Percentiles rank a stretch among this genome's conserved stretches.
phyloP scores from a whole-genome alignment of 1,139 yeast genomes.

The Magnusiomyces tetraspermus region DNA sequence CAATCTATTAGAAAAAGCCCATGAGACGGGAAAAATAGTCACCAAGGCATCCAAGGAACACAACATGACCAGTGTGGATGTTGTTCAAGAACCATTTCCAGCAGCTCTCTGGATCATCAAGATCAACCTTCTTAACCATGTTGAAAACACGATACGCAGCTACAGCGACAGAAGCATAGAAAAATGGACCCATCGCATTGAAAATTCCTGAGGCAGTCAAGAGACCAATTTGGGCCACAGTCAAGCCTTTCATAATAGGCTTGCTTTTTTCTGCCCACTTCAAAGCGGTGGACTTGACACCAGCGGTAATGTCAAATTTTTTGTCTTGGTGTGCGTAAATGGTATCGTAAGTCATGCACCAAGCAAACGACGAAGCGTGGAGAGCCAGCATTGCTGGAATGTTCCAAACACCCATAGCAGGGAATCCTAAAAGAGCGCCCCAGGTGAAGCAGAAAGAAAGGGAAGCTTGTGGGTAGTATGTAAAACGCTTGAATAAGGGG shows the following conservation, averaged over 20 bases:
- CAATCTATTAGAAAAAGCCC: slow-evolving; percentile 34
- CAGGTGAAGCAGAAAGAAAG: slow-evolving; percentile 81
- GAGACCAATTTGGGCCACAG: slow-evolving; percentile 56
- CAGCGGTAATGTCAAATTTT: slow-evolving; percentile 73
- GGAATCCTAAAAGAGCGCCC: slow-evolving; percentile 92
- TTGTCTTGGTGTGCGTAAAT: slow-evolving; percentile 98
- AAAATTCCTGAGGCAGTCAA: slow-evolving; percentile 66
- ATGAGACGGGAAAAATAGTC: slow-evolving; percentile 54
- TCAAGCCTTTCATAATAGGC: slow-evolving; percentile 52
- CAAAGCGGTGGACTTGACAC: slow-evolving; percentile 89
- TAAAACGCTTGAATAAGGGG: slow-evolving; percentile 87
- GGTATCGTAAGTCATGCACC: slow-evolving; percentile 96
- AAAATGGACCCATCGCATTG: slow-evolving; percentile 83
- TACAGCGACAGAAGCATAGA: slow-evolving; percentile 49
- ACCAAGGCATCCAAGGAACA: slow-evolving; percentile 65
- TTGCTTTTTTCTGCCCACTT: slow-evolving; percentile 82
- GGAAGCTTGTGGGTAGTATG: slow-evolving; percentile 87
- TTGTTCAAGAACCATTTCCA: slow-evolving; percentile 74
- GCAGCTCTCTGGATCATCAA: slow-evolving; percentile 71
- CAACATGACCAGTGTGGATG: slow-evolving; percentile 68
- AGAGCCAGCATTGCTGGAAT: slow-evolving; percentile 69
- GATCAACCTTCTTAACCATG: slow-evolving; percentile 62
- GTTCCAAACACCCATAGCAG: slow-evolving; percentile 81
- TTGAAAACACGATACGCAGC: slow-evolving; percentile 60
- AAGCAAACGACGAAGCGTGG: slow-evolving; percentile 65